Conservation (phyloP, 78 protist genomes). For the Pigoraptor vietnamica region DNA sequence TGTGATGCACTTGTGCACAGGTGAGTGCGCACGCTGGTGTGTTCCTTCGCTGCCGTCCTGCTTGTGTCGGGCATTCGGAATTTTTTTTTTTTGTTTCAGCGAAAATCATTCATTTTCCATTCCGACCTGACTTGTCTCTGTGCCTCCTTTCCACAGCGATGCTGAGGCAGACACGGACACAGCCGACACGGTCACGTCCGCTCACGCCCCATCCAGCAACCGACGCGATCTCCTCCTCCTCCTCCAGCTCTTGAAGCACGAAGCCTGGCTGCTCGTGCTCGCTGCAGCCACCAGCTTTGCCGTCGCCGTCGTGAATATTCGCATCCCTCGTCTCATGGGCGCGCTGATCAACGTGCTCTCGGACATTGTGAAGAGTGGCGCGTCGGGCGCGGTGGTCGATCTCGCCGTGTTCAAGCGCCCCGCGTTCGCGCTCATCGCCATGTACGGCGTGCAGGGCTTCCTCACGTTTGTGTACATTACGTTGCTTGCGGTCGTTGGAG, state of each 20-base stretch:
- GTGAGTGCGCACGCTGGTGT: too few relatives aligned
- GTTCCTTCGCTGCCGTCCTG: too few relatives aligned
- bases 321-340: conserved; percentile 1
- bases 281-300: conserved; percentile 6
- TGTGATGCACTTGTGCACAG: too few relatives aligned
- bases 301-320: conserved; percentile 1
- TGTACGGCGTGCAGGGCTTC: not conserved
- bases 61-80: too few relatives aligned
- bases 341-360: not conserved
- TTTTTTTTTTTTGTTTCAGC: too few relatives aligned
- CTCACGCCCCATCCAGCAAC: too few relatives aligned
- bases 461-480: conserved; percentile 20
- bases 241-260: conserved; percentile 2
- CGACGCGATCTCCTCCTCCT: not conserved
- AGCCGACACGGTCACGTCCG: too few relatives aligned
- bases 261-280: not conserved
- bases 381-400: not conserved
- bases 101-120: too few relatives aligned
- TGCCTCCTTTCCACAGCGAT: too few relatives aligned
- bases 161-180: too few relatives aligned
- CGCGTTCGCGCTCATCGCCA: not conserved
- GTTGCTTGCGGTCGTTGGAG: conserved; percentile 7
- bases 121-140: too few relatives aligned
- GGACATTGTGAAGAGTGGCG: not conserved
- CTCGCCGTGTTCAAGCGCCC: not conserved